A percentile compares a stretch with the other conserved stretches of the same genome.
Conservation (phyloP, 192 early-diverging fungal genomes). For the Rhizophlyctis rosea region DNA sequence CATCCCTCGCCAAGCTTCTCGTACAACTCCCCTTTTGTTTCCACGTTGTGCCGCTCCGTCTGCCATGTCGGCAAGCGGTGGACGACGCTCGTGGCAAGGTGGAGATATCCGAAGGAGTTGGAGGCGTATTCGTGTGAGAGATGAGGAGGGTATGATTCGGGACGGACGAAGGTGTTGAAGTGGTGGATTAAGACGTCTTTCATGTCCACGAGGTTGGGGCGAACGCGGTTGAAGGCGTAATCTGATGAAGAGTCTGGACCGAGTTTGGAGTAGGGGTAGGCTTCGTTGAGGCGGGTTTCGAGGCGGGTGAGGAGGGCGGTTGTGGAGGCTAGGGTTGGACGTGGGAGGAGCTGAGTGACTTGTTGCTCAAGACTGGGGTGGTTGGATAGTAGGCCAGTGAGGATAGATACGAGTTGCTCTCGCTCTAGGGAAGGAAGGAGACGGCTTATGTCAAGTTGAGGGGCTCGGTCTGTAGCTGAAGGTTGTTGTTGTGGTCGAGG, state of each 20-base stretch:
- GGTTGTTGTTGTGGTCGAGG: too few relatives aligned
- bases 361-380: conserved; percentile 70
- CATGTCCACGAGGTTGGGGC: conserved; percentile 70
- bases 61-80: conserved; percentile 82
- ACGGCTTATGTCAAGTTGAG: too few relatives aligned
- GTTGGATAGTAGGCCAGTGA: conserved; percentile 67
- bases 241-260: conserved; percentile 68
- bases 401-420: conserved; percentile 68
- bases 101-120: conserved; percentile 75
- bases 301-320: conserved; percentile 60
- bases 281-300: conserved; percentile 66
- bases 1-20: conserved; percentile 70
- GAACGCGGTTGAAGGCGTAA: conserved; percentile 87
- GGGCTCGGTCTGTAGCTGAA: too few relatives aligned
- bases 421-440: conserved; percentile 63
- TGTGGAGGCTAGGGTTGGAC: conserved; percentile 79
- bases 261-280: conserved; percentile 84
- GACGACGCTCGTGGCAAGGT: conserved; percentile 68
- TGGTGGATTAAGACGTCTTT: conserved; percentile 46
- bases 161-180: conserved; percentile 45
- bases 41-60: conserved; percentile 63
- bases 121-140: conserved; percentile 77
- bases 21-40: conserved; percentile 61
- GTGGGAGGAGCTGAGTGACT: conserved; percentile 73
- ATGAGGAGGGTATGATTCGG: conserved; percentile 65